Evolutionary conservation across 2,329 filamentous ascomycete genomes (phyloP).

Genomic region (Cladophialophora carrionii): DNA sequence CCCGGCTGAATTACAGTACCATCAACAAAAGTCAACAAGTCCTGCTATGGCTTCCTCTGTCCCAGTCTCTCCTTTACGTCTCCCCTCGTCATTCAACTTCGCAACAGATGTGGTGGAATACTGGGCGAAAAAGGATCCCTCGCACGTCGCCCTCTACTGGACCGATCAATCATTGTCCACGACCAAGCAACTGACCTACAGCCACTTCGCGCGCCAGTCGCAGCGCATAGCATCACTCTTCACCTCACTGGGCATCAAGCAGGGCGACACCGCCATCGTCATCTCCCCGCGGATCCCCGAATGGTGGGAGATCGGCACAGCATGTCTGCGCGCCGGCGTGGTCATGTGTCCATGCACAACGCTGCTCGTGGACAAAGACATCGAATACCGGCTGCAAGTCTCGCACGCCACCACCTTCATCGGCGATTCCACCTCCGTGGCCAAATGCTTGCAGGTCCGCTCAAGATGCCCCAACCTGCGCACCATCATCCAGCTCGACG

Average conservation of each 20-base stretch:
- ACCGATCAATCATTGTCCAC: conserved; percentile 43
- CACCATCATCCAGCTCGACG: conserved; percentile 42
- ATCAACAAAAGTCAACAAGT: not conserved
- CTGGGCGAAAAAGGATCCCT: conserved; percentile 43
- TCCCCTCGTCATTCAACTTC: conserved; percentile 47
- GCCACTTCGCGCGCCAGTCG: conserved; percentile 45
- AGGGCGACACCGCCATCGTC: conserved; percentile 45
- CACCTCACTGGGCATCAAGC: conserved; percentile 40
- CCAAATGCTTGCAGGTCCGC: conserved; percentile 43
- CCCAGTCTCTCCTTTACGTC: conserved; percentile 26
- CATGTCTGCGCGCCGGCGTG: conserved; percentile 44
- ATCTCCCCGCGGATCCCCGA: conserved; percentile 46
- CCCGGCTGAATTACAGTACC: not conserved
- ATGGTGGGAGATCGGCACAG: conserved; percentile 50
- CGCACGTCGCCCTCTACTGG: conserved; percentile 46
- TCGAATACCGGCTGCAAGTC: conserved; percentile 45
- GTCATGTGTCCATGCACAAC: conserved; percentile 48
- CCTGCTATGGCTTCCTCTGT: conserved; percentile 19
- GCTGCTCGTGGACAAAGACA: conserved; percentile 47
- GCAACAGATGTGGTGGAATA: conserved; percentile 48
- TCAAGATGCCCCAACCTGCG: conserved; percentile 42
- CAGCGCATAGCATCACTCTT: conserved; percentile 46
- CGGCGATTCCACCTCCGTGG: conserved; percentile 44
- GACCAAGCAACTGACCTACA: conserved; percentile 42
- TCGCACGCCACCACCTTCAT: conserved; percentile 46